A percentile compares a stretch with the other conserved stretches of the same genome.
Conservation (phyloP, 1,284 basidiomycete species). For the Malassezia arunalokei region DNA sequence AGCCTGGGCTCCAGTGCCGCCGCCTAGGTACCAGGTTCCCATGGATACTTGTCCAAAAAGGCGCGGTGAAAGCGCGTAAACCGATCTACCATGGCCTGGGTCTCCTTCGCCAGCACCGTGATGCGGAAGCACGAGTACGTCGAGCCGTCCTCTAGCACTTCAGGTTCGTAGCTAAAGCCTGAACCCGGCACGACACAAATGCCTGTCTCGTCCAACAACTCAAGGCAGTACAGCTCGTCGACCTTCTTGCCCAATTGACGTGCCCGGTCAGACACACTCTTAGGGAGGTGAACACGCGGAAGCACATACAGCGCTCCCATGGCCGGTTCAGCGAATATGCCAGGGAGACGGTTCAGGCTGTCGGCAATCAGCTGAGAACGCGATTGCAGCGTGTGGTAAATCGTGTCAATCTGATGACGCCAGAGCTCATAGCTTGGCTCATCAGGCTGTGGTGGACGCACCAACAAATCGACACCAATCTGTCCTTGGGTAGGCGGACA, state of each 20-base stretch:
- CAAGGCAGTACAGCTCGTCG: constrained; percentile 40
- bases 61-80: constrained; percentile 37
- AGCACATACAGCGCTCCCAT: constrained; percentile 82
- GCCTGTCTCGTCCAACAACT: constrained; percentile 38
- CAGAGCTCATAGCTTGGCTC: constrained; percentile 34
- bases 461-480: constrained; percentile 42
- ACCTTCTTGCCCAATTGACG: constrained; percentile 30
- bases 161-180: constrained; percentile 35
- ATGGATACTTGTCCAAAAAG: constrained; percentile 23
- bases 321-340: constrained; percentile 30
- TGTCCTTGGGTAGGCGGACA: constrained; percentile 43
- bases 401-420: constrained; percentile 24
- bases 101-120: constrained; percentile 42
- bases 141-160: constrained; percentile 17
- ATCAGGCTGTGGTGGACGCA: constrained; percentile 31
- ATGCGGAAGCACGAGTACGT: constrained; percentile 37
- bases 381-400: constrained; percentile 27
- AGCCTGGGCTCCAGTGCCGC: neutral
- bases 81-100: constrained; percentile 38
- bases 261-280: constrained; percentile 29
- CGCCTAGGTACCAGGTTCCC: neutral
- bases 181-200: constrained; percentile 44
- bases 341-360: constrained; percentile 27
- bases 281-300: constrained; percentile 59
- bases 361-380: constrained; percentile 32